Percentiles rank a stretch among this genome's conserved stretches.
Conservation (phyloP, 31 red algal species). For the Porphyra umbilicalis region DNA sequence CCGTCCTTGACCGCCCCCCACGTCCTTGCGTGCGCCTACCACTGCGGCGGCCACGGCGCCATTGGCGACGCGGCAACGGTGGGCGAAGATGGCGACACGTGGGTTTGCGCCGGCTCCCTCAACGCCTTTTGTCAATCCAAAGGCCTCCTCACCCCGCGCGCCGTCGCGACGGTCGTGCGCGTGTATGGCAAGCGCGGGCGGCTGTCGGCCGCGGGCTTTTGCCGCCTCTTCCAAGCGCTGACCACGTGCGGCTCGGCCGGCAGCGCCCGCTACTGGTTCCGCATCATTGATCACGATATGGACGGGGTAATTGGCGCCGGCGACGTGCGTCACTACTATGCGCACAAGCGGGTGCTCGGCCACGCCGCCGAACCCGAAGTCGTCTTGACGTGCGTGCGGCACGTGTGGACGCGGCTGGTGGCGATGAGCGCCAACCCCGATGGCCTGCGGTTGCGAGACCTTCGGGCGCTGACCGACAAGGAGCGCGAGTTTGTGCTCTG, state of each 20-base stretch:
- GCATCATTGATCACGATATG: constrained; percentile 46
- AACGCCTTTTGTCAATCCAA: not conserved
- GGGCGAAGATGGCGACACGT: not conserved
- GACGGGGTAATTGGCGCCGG: constrained; percentile 42
- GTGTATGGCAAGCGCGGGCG: not conserved
- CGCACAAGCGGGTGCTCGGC: constrained; percentile 40
- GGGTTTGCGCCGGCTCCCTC: not conserved
- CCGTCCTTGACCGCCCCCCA: not conserved
- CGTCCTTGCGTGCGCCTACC: not conserved
- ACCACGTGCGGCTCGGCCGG: constrained; percentile 18
- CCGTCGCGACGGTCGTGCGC: not conserved
- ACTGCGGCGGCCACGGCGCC: not conserved
- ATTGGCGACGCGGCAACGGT: not conserved
- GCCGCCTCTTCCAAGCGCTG: not conserved
- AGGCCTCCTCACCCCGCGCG: not conserved
- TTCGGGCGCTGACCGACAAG: constrained; percentile 6
- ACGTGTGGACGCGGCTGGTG: constrained; percentile 57
- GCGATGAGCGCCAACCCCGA: constrained; percentile 20
- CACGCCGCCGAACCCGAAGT: constrained; percentile 3
- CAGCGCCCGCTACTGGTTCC: constrained; percentile 57
- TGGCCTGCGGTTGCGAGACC: not conserved
- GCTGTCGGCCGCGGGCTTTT: not conserved
- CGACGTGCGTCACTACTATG: constrained; percentile 54
- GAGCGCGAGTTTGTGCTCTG: constrained; percentile 68
- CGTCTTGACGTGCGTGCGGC: constrained; percentile 16